Conservation (phyloP, 2,329 filamentous ascomycete species). For the Phaeoacremonium minimum region DNA sequence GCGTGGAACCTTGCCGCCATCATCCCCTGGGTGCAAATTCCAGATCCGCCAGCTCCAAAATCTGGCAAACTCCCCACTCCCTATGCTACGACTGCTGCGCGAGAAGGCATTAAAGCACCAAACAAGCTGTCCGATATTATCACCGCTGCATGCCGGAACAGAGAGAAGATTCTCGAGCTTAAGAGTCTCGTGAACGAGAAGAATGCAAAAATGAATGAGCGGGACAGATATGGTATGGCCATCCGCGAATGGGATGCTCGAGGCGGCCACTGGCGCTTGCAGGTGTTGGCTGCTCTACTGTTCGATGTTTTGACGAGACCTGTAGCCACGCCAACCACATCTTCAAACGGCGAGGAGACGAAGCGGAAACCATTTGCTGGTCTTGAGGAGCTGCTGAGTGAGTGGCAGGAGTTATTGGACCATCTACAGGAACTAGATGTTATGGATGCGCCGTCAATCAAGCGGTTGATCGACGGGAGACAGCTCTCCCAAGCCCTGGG, state of each 20-base stretch:
- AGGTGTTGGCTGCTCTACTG: slow-evolving; percentile 64
- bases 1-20: slow-evolving; percentile 75
- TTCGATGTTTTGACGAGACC: slow-evolving; percentile 49
- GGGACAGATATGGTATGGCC: slow-evolving; percentile 68
- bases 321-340: slow-evolving; percentile 14
- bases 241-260: slow-evolving; percentile 66
- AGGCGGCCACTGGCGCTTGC: slow-evolving; percentile 63
- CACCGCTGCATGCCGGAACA: slow-evolving; percentile 58
- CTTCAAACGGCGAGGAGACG: background rate
- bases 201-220: slow-evolving; percentile 39
- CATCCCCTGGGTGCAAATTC: slow-evolving; percentile 63
- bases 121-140: slow-evolving; percentile 72
- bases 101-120: slow-evolving; percentile 74
- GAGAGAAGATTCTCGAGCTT: slow-evolving; percentile 55
- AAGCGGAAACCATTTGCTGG: slow-evolving; percentile 22
- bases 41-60: slow-evolving; percentile 32
- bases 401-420: slow-evolving; percentile 53
- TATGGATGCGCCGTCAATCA: slow-evolving; percentile 53
- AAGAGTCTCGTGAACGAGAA: slow-evolving; percentile 51
- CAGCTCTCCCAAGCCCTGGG: slow-evolving; percentile 65
- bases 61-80: slow-evolving; percentile 49
- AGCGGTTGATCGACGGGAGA: slow-evolving; percentile 69
- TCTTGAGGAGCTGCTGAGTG: slow-evolving; percentile 37
- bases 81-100: slow-evolving; percentile 58
- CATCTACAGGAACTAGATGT: slow-evolving; percentile 51